phyloP scores from a whole-genome alignment of 371 early-diverging fungal genomes.

The Synchytrium microbalum region DNA sequence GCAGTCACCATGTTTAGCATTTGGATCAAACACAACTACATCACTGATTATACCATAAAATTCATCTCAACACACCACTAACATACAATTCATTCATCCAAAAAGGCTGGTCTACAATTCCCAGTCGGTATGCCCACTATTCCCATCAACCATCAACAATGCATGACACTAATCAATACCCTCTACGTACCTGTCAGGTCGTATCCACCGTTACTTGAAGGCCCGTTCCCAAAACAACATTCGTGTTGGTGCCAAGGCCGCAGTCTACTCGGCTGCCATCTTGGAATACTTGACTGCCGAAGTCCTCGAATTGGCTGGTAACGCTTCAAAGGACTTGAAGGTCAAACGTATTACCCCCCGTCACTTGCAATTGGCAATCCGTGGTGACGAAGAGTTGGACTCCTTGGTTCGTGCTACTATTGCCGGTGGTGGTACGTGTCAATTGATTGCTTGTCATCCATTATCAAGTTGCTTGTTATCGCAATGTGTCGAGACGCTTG shows the following conservation, averaged over 20 bases:
- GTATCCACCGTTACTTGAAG: conserved; percentile 85
- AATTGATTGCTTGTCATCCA: background rate
- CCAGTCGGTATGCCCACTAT: conserved; percentile 17
- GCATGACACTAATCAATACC: background rate
- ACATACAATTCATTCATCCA: background rate
- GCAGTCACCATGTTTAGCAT: background rate
- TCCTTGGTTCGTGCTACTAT: conserved; percentile 81
- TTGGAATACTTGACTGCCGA: conserved; percentile 87
- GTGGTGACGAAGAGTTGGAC: conserved; percentile 87
- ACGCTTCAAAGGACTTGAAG: conserved; percentile 83
- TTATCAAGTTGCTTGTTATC: no score
- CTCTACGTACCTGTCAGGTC: conserved; percentile 56
- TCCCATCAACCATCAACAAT: background rate
- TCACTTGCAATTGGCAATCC: conserved; percentile 83
- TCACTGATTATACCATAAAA: background rate
- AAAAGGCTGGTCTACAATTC: conserved; percentile 28
- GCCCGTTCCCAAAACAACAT: conserved; percentile 64
- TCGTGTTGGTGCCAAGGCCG: conserved; percentile 85
- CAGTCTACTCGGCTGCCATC: conserved; percentile 83
- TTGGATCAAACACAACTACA: background rate
- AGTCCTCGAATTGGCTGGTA: conserved; percentile 85
- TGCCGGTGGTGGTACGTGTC: conserved; percentile 56
- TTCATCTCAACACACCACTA: no score
- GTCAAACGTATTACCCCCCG: conserved; percentile 85
- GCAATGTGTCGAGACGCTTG: no score